Base-by-base conservation (phyloP, 2,329 filamentous ascomycete species). In the Colletotrichum higginsianum region DNA sequence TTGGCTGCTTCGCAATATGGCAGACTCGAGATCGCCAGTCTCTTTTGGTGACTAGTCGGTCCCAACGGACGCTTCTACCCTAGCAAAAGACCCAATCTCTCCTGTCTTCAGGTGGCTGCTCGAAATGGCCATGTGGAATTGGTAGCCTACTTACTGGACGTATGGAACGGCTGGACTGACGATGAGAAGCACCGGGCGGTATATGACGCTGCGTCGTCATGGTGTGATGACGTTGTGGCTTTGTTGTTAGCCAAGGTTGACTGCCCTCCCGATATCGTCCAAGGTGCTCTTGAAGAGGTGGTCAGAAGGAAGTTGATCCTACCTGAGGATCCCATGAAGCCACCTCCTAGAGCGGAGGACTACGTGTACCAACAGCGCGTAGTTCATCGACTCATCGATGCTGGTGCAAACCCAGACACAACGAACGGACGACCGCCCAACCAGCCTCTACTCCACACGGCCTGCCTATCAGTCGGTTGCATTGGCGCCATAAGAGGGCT, bases 101-200 rank as follows among this genome's bases (percentile, higher is more conserved):
- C 50, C 21, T 67, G 57, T 67, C 65, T 67, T 49, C n/a, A 55
- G 49, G 57, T 67, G 15, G 57, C 65, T 62, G 65, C 65, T 56
- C 50, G 65, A 40, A 67, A 62, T 46, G 40, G 57, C 1, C 57
- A 56, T n/a, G 49, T 35, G 26, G 40, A 61, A 56, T 11, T 62
- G 38, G 57, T 67, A 42, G 30, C 13, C 40, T 67, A 62, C 15
- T 61, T 62, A 15, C 50, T 62, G 0, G 40, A 67, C 4, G 40
- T 56, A 62, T 67, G 49, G 49, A 49, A 46, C 40, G 40, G 49
- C 47, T 62, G 50, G 65, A 62, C 57, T 40, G 42, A 47, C 21
- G 49, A 67, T 2, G 65, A 67, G 40, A 62, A 50, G 57, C 57
- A 40, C 11, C 4, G 40, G 40, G 49, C 57, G 57, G 4, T 67